Evolutionary conservation across 495 filamentous ascomycete genomes (phyloP).

Genomic region (Trypethelium eluteriae): DNA sequence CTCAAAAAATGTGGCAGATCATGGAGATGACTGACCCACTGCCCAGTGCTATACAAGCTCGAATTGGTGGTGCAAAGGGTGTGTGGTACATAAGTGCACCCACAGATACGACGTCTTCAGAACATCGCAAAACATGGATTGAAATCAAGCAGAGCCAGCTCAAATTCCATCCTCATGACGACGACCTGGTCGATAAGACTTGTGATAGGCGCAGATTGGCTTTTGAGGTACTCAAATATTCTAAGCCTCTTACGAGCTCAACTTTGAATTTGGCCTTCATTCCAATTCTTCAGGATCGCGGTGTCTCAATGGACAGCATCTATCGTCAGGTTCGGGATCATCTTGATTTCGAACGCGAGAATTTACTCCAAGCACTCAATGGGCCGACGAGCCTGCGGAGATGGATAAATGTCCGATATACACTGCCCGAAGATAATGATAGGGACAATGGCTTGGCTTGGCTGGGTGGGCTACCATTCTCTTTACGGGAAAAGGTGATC

Average conservation of each 20-base stretch:
- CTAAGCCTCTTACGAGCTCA: conserved; percentile 54
- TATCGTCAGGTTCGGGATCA: conserved; percentile 51
- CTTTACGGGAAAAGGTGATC: conserved; percentile 44
- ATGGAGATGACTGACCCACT: conserved; percentile 30
- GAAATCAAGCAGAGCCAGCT: conserved; percentile 69
- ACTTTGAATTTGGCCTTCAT: conserved; percentile 72
- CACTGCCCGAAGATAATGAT: conserved; percentile 24
- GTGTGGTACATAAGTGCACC: conserved; percentile 70
- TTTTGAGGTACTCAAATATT: conserved; percentile 55
- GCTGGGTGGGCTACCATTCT: conserved; percentile 48
- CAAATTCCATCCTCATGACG: conserved; percentile 61
- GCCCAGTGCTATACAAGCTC: conserved; percentile 70
- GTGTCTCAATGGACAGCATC: conserved; percentile 50
- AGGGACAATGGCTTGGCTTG: conserved; percentile 34
- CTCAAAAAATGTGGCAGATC: conserved; percentile 20
- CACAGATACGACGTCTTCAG: conserved; percentile 35
- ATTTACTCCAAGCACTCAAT: conserved; percentile 51
- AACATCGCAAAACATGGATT: conserved; percentile 53
- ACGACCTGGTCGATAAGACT: conserved; percentile 39
- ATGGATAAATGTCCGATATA: conserved; percentile 46
- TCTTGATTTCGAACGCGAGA: conserved; percentile 52
- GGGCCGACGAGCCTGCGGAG: conserved; percentile 43
- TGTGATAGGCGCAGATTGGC: conserved; percentile 42
- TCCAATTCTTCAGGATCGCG: conserved; percentile 63
- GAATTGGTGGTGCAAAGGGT: conserved; percentile 80